Conservation (phyloP, 805 yeast species). For the Suhomyces tanzawaensis region DNA sequence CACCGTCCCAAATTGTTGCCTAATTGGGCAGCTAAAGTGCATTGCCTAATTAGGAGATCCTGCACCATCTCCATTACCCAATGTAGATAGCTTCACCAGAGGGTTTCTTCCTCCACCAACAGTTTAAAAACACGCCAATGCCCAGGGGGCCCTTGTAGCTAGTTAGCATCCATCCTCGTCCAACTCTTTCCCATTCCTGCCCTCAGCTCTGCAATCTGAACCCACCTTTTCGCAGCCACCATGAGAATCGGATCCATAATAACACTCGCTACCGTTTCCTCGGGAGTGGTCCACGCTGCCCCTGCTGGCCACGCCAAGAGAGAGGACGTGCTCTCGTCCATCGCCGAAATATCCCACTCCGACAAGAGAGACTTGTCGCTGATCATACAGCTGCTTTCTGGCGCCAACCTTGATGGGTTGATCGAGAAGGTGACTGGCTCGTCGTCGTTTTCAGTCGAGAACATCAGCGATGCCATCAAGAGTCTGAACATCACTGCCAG, state of each 20-base stretch:
- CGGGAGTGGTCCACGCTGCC: conserved; percentile 23
- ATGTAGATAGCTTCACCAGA: not conserved
- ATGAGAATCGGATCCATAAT: conserved; percentile 21
- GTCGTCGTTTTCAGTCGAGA: conserved; percentile 14
- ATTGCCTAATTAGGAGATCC: conserved; percentile 6
- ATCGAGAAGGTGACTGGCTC: conserved; percentile 15
- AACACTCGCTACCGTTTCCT: conserved; percentile 15
- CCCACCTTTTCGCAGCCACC: conserved; percentile 5
- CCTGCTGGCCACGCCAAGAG: conserved; percentile 13
- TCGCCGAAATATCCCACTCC: not conserved
- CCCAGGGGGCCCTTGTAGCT: not conserved
- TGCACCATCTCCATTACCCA: not conserved
- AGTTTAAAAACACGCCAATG: not conserved
- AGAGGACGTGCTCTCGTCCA: conserved; percentile 2
- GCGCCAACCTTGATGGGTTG: conserved; percentile 15
- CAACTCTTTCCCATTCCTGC: not conserved
- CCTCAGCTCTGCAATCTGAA: not conserved
- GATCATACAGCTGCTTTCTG: conserved; percentile 15
- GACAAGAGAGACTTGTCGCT: conserved; percentile 6
- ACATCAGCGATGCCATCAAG: conserved; percentile 14
- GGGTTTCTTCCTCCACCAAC: not conserved
- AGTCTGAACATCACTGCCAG: conserved; percentile 15
- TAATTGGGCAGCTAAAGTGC: not conserved
- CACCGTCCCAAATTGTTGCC: not conserved
- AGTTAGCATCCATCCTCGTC: not conserved